Evolutionary conservation across 1,284 basidiomycete genomes (phyloP), one percentile per base, ranked within the genome.

Genomic region (Flammula alnicola): DNA sequence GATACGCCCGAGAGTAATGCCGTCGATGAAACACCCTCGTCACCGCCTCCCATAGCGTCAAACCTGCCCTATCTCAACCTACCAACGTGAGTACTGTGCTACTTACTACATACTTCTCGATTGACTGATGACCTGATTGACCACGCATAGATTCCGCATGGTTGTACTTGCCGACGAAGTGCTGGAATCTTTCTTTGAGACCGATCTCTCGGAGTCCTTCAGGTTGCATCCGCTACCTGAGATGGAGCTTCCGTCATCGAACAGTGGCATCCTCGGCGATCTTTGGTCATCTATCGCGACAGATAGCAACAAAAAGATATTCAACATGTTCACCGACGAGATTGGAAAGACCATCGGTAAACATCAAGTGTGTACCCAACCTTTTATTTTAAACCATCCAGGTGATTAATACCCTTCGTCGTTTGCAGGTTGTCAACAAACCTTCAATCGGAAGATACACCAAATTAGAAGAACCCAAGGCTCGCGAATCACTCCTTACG

Each of bases 121-220:
- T 17, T 33, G 35, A 27, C 8, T 51, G 11, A 25, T 43, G 20
- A 47, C 60, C 31, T 55, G 50, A 45, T 22, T 36, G 22, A 29
- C n/a, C 22, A 19, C 35, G 20, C 36, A 32, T 42, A 96, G 94
- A 10, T 98, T 98, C 82, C 86, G 95, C 10, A 98, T 98, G 95
- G 95, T 97, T 35, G 90, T 98, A 3, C 78, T 98, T 6, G 94
- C 95, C 1, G 95, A 98, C 59, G 94, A 97, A 66, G 79, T 98
- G 16, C 79, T 98, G 9, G 95, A 98, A 65, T 88, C 89, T 1
- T 98, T 98, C 78, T 98, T 97, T 64, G 93, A 94, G 60, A 81
- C 86, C 1, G 95, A 97, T 65, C 76, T 98, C 51, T 85, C 91
- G 0, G 83, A 80, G 0, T 94, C 93, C 1, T 98, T 97, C 83